Conservation (phyloP, 768 basidiomycete genomes). For the Suillus plorans region DNA sequence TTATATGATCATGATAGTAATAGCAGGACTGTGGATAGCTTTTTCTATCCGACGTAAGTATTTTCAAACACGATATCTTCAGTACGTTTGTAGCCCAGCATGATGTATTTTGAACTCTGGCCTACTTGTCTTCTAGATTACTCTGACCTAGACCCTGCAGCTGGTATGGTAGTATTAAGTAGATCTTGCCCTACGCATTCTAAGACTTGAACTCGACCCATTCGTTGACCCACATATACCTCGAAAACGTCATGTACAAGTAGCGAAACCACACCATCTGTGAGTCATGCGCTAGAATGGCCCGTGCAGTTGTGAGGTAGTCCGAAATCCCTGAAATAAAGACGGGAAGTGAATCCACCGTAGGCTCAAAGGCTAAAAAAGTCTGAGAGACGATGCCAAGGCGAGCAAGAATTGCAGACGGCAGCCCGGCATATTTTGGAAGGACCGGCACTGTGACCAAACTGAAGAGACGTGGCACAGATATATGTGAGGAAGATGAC, state of each 20-base stretch:
- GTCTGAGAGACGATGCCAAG: slow-evolving; percentile 32
- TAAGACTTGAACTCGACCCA: slow-evolving; percentile 52
- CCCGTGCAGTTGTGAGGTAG: slow-evolving; percentile 57
- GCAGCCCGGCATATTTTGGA: slow-evolving; percentile 61
- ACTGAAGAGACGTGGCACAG: slow-evolving; percentile 49
- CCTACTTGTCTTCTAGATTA: not conserved
- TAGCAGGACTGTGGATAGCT: not conserved
- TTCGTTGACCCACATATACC: slow-evolving; percentile 93
- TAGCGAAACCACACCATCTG: slow-evolving; percentile 92
- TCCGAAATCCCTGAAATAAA: slow-evolving; percentile 58
- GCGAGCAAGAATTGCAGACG: slow-evolving; percentile 53
- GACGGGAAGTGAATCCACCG: slow-evolving; percentile 21
- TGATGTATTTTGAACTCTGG: not conserved
- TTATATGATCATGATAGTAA: not conserved
- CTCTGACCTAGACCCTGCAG: not conserved
- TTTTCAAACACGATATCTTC: not conserved
- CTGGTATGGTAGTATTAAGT: not conserved
- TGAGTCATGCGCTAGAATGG: slow-evolving; percentile 71
- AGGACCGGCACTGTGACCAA: slow-evolving; percentile 57
- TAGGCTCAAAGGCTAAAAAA: slow-evolving; percentile 8
- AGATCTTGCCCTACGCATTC: not conserved
- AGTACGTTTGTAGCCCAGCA: not conserved
- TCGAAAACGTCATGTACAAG: slow-evolving; percentile 75
- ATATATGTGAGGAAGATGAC: slow-evolving; percentile 23
- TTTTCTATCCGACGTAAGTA: not conserved